phyloP scores from a whole-genome alignment of 768 basidiomycete genomes.

The Hygrophorus russula region DNA sequence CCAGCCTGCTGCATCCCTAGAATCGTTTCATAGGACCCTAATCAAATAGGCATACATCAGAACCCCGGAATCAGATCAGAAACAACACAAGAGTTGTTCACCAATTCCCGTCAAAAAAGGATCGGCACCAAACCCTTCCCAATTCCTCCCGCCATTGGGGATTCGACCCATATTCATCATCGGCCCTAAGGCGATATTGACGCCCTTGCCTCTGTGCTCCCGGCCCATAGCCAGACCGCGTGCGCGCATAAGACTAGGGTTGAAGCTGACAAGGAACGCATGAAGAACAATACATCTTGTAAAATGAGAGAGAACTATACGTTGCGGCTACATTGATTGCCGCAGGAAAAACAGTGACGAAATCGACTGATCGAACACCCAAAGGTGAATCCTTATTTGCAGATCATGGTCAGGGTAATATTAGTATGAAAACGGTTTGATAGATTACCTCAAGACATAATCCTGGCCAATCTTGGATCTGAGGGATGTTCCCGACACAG shows the following conservation, averaged over 20 bases:
- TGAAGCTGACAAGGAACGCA: slow-evolving; percentile 35
- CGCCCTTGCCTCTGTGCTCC: slow-evolving; percentile 78
- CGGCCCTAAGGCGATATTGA: slow-evolving; percentile 66
- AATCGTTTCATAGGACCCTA: slow-evolving; percentile 64
- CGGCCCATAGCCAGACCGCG: slow-evolving; percentile 72
- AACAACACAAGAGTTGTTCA: not conserved
- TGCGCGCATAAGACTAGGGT: slow-evolving; percentile 63
- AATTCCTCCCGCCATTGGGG: slow-evolving; percentile 76
- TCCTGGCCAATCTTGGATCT: slow-evolving; percentile 40
- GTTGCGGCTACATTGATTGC: slow-evolving; percentile 76
- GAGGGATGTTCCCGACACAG: slow-evolving; percentile 44
- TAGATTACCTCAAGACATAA: slow-evolving; percentile 56
- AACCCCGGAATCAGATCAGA: not conserved
- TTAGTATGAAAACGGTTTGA: slow-evolving; percentile 31
- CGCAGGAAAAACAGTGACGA: slow-evolving; percentile 73
- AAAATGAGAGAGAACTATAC: slow-evolving; percentile 25
- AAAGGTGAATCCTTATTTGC: slow-evolving; percentile 53
- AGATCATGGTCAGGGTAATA: not conserved
- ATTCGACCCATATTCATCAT: slow-evolving; percentile 76
- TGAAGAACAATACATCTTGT: not conserved
- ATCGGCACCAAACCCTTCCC: slow-evolving; percentile 94
- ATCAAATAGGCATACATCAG: not conserved
- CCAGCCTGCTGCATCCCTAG: slow-evolving; percentile 70
- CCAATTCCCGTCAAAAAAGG: slow-evolving; percentile 74
- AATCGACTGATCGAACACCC: slow-evolving; percentile 68